These are phyloP conservation scores for Seminavis robusta DNA, from an alignment of 108 stramenopile genomes.

Conservation along the genomic window DNA sequence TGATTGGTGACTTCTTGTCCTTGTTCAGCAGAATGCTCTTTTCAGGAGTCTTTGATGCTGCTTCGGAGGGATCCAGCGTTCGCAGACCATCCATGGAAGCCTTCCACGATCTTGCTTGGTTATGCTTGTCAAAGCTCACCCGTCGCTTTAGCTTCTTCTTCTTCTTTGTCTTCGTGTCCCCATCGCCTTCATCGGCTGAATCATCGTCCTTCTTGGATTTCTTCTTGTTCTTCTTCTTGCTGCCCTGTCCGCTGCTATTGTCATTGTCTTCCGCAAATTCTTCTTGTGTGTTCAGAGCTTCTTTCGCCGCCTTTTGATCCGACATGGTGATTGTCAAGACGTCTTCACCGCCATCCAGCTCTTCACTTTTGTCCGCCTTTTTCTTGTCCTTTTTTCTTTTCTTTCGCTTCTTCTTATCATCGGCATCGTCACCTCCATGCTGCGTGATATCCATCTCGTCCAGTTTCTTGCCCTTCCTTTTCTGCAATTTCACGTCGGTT, in stretches of 20 bases:
- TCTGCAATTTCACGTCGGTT: background rate
- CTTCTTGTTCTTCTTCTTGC: slow-evolving; percentile 13
- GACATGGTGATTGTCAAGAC: slow-evolving; percentile 28
- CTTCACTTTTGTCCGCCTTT: slow-evolving; percentile 11
- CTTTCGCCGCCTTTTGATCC: slow-evolving; percentile 48
- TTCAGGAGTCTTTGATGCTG: slow-evolving; percentile 47
- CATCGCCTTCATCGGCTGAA: slow-evolving; percentile 1
- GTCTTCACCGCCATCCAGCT: slow-evolving; percentile 49
- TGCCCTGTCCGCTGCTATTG: slow-evolving; percentile 3
- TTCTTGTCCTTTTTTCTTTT: slow-evolving; percentile 11
- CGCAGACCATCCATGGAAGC: slow-evolving; percentile 80
- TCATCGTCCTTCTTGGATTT: too few species aligned
- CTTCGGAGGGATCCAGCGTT: slow-evolving; percentile 39
- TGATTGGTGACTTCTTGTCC: too few species aligned
- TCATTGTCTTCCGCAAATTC: slow-evolving; percentile 4
- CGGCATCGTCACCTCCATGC: too few species aligned
- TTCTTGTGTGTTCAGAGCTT: slow-evolving; percentile 25
- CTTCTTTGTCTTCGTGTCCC: too few species aligned
- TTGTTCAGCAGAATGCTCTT: slow-evolving; percentile 71
- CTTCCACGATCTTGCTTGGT: slow-evolving; percentile 72
- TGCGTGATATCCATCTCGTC: too few species aligned
- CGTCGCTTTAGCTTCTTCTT: slow-evolving; percentile 42
- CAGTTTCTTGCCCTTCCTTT: too few species aligned
- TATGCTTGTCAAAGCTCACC: slow-evolving; percentile 64
- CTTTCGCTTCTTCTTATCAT: slow-evolving; percentile 6